Conservation (phyloP, 1,139 yeast species). For the Scheffersomyces illinoinensis region DNA sequence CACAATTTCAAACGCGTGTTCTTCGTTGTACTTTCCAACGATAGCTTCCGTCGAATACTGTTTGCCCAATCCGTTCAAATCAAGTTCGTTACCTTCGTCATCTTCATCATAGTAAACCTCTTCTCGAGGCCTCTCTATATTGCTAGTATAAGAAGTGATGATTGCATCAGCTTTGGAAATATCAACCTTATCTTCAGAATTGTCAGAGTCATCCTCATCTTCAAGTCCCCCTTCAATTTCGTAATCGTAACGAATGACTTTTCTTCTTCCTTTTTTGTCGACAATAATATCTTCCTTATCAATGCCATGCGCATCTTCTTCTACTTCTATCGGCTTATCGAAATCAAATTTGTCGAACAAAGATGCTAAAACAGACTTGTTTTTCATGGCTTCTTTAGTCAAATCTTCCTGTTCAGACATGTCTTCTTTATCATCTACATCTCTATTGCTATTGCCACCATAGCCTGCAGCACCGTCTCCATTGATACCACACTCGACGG, state of each 20-base stretch:
- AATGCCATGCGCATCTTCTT: conserved; percentile 42
- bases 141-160: conserved; percentile 20
- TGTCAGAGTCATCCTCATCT: conserved; percentile 18
- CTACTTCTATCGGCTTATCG: conserved; percentile 58
- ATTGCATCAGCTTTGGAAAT: conserved; percentile 16
- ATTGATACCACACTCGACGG: conserved; percentile 24
- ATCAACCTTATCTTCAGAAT: conserved; percentile 19
- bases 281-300: conserved; percentile 47
- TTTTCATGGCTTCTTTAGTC: conserved; percentile 25
- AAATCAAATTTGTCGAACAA: conserved; percentile 57
- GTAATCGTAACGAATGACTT: conserved; percentile 35
- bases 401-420: conserved; percentile 26
- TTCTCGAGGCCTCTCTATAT: conserved; percentile 25
- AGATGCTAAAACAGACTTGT: conserved; percentile 51
- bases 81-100: conserved; percentile 41
- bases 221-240: conserved; percentile 34
- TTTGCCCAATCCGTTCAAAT: conserved; percentile 26
- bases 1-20: conserved; percentile 18
- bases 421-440: conserved; percentile 19
- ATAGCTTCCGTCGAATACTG: conserved; percentile 32
- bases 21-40: conserved; percentile 25
- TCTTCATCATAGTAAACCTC: conserved; percentile 46
- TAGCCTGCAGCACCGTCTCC: conserved; percentile 21
- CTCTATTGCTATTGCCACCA: conserved; percentile 24
- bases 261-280: conserved; percentile 49